Percentiles rank a stretch among this genome's conserved stretches.
Evolutionary conservation across 1,139 yeast genomes (phyloP).

Genomic region (Debaryomycetaceae sp.): DNA sequence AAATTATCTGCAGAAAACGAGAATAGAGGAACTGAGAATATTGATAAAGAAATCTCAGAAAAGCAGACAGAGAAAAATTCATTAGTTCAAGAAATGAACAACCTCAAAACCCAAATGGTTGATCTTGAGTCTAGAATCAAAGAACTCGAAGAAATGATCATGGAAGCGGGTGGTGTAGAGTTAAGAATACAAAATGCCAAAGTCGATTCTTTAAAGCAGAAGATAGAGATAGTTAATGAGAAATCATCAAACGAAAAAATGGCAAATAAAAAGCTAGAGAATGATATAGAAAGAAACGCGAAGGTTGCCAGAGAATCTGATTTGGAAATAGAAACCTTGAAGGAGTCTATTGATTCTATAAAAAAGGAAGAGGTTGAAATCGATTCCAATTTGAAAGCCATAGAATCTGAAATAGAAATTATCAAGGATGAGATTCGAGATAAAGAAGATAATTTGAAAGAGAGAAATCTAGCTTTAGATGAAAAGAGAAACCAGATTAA

Average conservation of each 20-base stretch:
- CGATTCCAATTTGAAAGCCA: constrained; percentile 27
- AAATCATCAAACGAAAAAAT: constrained; percentile 62
- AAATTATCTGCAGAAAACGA: constrained; percentile 38
- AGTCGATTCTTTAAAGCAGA: constrained; percentile 73
- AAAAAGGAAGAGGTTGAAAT: constrained; percentile 32
- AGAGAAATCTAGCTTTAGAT: constrained; percentile 44
- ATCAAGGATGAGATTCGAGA: constrained; percentile 23
- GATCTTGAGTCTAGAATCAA: constrained; percentile 59
- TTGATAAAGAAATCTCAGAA: constrained; percentile 31
- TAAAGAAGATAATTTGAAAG: constrained; percentile 34
- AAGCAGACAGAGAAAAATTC: constrained; percentile 36
- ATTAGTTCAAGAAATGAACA: constrained; percentile 36
- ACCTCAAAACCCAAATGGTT: constrained; percentile 52
- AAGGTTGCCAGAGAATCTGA: constrained; percentile 46
- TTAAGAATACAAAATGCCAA: constrained; percentile 76
- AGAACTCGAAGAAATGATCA: constrained; percentile 67
- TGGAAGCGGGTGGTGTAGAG: constrained; percentile 91
- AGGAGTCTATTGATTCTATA: constrained; percentile 27
- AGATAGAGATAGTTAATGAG: constrained; percentile 58
- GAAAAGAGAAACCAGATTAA: constrained; percentile 54
- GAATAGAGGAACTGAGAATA: constrained; percentile 17
- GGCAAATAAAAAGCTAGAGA: constrained; percentile 61
- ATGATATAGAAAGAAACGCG: constrained; percentile 56
- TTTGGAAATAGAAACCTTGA: constrained; percentile 28
- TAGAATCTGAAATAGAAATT: constrained; percentile 22